Conservation (phyloP, 1,284 basidiomycete genomes). For the Trametes pubescens region DNA sequence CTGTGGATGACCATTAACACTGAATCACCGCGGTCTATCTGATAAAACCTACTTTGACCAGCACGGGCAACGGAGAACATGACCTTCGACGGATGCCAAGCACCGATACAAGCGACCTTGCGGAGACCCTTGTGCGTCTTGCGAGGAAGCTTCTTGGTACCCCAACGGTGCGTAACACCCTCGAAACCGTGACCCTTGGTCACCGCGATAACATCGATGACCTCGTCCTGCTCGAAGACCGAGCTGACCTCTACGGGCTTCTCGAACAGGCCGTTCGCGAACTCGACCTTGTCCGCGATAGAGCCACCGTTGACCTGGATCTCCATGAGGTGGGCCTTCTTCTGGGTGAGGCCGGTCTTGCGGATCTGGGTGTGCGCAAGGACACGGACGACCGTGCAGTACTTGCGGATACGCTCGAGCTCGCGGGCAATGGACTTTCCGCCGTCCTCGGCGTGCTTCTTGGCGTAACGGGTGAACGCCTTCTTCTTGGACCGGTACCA, state of each 20-base stretch:
- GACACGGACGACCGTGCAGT: slow-evolving; percentile 99
- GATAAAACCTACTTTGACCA: slow-evolving; percentile 85
- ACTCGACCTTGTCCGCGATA: slow-evolving; percentile 97
- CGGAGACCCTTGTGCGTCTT: slow-evolving; percentile 99
- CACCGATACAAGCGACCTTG: slow-evolving; percentile 99
- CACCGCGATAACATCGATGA: slow-evolving; percentile 96
- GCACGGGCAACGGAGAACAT: slow-evolving; percentile 99
- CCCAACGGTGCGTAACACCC: slow-evolving; percentile 99
- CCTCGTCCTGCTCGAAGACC: slow-evolving; percentile 97
- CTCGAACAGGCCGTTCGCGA: slow-evolving; percentile 95
- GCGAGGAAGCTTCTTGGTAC: slow-evolving; percentile 97
- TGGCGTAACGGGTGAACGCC: slow-evolving; percentile 99
- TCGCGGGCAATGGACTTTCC: slow-evolving; percentile 95
- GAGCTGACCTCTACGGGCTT: slow-evolving; percentile 90
- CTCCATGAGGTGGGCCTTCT: slow-evolving; percentile 99
- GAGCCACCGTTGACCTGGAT: slow-evolving; percentile 99
- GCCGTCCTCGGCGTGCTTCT: slow-evolving; percentile 97
- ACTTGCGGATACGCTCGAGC: slow-evolving; percentile 99
- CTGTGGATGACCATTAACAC: slow-evolving; percentile 48
- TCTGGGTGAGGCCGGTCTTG: slow-evolving; percentile 98
- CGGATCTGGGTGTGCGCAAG: slow-evolving; percentile 99
- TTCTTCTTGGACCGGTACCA: slow-evolving; percentile 99
- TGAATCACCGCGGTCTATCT: not conserved
- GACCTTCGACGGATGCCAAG: slow-evolving; percentile 99
- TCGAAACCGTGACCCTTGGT: slow-evolving; percentile 99